Evolutionary conservation across 768 basidiomycete species (phyloP).

Genomic region (Boletus vinaceobasis): DNA sequence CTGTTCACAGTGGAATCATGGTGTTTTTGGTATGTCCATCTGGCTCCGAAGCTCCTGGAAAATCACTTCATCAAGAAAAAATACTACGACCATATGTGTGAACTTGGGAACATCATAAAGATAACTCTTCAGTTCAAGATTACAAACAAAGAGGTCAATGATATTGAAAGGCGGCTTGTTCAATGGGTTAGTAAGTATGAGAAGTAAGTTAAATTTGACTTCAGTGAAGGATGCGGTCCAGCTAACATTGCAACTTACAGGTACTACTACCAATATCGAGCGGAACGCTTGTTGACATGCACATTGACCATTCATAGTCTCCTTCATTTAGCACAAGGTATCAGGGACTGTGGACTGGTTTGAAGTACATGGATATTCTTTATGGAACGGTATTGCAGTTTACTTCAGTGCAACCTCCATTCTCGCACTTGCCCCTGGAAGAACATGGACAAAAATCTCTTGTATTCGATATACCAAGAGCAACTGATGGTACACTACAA

Average conservation of each 20-base stretch:
- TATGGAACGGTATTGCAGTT: background rate
- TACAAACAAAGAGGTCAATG: background rate
- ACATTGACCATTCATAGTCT: conserved; percentile 18
- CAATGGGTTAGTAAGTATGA: conserved; percentile 9
- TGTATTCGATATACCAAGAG: too few species aligned
- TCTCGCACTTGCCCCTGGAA: background rate
- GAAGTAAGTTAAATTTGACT: conserved; percentile 4
- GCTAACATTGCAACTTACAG: too few species aligned
- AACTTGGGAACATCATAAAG: conserved; percentile 10
- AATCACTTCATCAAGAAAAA: conserved; percentile 2
- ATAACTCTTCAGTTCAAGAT: conserved; percentile 1
- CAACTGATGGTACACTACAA: too few species aligned
- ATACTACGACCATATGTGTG: conserved; percentile 11
- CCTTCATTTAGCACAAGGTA: background rate
- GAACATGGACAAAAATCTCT: too few species aligned
- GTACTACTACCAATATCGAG: background rate
- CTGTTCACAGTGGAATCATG: conserved; percentile 18
- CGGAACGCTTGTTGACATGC: conserved; percentile 4
- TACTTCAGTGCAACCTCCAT: background rate
- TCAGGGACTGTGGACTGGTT: background rate
- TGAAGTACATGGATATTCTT: background rate
- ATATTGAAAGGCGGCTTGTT: background rate
- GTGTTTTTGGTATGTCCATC: conserved; percentile 19
- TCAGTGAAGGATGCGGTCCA: too few species aligned
- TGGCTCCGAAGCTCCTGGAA: conserved; percentile 17